phyloP scores from a whole-genome alignment of 306 rosid genomes.

The Geum urbanum region DNA sequence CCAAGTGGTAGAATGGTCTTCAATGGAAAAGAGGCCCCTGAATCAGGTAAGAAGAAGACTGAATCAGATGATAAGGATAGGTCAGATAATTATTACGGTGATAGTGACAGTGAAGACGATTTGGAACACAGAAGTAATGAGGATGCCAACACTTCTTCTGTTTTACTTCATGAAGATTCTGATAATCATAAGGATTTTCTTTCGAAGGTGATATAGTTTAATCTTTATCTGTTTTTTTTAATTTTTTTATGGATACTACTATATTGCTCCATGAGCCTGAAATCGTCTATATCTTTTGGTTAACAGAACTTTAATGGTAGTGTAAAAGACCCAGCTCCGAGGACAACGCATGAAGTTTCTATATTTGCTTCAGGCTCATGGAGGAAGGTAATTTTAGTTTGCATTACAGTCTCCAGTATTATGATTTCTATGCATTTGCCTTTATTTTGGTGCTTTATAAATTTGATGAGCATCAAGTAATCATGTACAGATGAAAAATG shows the following conservation, averaged over 20 bases:
- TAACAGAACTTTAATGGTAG: conserved; percentile 58
- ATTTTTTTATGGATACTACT: neutral
- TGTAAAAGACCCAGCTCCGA: conserved; percentile 60
- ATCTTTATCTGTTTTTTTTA: neutral
- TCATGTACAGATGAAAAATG: conserved; percentile 52
- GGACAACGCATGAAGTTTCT: conserved; percentile 77
- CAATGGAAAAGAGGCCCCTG: conserved; percentile 48
- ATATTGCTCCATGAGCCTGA: conserved; percentile 27
- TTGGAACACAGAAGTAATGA: conserved; percentile 29
- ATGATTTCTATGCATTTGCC: neutral
- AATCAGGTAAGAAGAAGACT: conserved; percentile 39
- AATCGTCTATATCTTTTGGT: conserved; percentile 23
- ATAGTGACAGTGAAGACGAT: conserved; percentile 74
- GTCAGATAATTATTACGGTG: conserved; percentile 45
- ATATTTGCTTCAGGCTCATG: conserved; percentile 66
- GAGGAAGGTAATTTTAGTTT: conserved; percentile 56
- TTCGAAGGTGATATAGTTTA: conserved; percentile 50
- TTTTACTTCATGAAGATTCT: conserved; percentile 35
- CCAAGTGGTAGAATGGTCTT: conserved; percentile 78
- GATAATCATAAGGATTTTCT: conserved; percentile 44
- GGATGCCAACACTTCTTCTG: conserved; percentile 30
- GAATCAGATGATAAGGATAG: conserved; percentile 41
- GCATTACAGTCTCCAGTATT: neutral
- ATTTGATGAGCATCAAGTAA: conserved; percentile 16
- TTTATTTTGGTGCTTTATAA: neutral